Evolutionary conservation across 257 asterid genomes (phyloP).

Genomic region (Penstemon newberryi): DNA sequence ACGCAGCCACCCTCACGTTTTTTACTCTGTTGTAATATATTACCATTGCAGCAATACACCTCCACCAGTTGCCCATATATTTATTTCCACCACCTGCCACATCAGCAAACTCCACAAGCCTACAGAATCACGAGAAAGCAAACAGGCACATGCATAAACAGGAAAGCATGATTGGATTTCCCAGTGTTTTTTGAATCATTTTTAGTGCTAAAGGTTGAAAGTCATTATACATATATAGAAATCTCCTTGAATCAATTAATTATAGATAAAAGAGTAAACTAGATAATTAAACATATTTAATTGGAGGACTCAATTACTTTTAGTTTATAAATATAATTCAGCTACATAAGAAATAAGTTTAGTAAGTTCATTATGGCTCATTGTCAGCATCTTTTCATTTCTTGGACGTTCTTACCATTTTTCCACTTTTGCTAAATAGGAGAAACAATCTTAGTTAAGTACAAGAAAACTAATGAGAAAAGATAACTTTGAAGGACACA

Average conservation of each 20-base stretch:
- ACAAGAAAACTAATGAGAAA: background rate
- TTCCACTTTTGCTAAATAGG: background rate
- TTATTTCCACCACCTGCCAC: too few relatives aligned
- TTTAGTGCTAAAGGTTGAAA: background rate
- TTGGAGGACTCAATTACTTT: background rate
- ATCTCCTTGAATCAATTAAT: background rate
- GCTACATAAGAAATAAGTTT: slow-evolving; percentile 6
- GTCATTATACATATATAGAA: background rate
- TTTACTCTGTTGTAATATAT: too few relatives aligned
- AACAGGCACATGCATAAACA: background rate
- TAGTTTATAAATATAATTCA: background rate
- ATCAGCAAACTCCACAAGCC: too few relatives aligned
- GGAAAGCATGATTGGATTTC: background rate
- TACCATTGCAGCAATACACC: too few relatives aligned
- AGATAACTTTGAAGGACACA: background rate
- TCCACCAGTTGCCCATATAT: too few relatives aligned
- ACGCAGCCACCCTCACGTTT: too few relatives aligned
- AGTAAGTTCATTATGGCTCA: background rate
- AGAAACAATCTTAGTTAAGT: background rate
- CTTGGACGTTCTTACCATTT: background rate
- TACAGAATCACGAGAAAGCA: too few relatives aligned
- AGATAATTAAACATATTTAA: background rate
- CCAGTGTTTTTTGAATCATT: background rate
- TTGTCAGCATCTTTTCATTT: background rate
- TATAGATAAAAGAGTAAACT: background rate